Percentiles rank a stretch among this genome's conserved stretches.
phyloP scores from a whole-genome alignment of 208 protist genomes.

The Acanthamoeba castellanii region DNA sequence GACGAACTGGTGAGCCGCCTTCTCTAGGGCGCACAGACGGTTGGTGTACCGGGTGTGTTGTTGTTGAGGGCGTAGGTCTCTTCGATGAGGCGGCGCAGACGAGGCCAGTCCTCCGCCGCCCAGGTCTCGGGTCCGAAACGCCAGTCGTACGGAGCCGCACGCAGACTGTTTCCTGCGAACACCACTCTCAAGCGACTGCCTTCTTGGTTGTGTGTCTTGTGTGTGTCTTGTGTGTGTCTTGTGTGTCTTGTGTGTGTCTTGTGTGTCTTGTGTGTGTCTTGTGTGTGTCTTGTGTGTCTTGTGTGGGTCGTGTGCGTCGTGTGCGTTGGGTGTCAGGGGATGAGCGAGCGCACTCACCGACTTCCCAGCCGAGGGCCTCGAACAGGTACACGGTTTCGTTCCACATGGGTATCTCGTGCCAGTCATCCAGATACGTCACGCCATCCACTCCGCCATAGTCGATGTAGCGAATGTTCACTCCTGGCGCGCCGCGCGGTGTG shows the following conservation, averaged over 20 bases:
- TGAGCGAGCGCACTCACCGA: neutral
- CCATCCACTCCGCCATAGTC: slow-evolving; percentile 1
- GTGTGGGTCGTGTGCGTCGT: too few relatives aligned
- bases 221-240: too few relatives aligned
- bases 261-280: too few relatives aligned
- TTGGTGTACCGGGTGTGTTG: too few relatives aligned
- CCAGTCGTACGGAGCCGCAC: neutral
- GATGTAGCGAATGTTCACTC: neutral
- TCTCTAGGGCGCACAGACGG: neutral
- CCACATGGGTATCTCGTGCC: neutral
- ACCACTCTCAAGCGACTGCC: neutral
- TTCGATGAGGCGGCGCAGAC: neutral
- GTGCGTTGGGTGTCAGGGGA: neutral
- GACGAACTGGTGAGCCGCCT: too few relatives aligned
- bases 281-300: too few relatives aligned
- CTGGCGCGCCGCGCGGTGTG: neutral
- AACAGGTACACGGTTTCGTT: neutral
- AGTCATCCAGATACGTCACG: neutral
- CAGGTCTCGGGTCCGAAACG: neutral
- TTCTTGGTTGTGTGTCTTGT: too few relatives aligned
- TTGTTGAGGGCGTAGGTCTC: slow-evolving; percentile 22
- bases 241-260: too few relatives aligned
- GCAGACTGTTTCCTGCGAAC: neutral
- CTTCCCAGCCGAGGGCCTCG: neutral
- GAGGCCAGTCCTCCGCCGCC: neutral